These are phyloP conservation scores for Wallacemonas sp. DNA, from an alignment of 208 protist genomes.

Conservation along the genomic window DNA sequence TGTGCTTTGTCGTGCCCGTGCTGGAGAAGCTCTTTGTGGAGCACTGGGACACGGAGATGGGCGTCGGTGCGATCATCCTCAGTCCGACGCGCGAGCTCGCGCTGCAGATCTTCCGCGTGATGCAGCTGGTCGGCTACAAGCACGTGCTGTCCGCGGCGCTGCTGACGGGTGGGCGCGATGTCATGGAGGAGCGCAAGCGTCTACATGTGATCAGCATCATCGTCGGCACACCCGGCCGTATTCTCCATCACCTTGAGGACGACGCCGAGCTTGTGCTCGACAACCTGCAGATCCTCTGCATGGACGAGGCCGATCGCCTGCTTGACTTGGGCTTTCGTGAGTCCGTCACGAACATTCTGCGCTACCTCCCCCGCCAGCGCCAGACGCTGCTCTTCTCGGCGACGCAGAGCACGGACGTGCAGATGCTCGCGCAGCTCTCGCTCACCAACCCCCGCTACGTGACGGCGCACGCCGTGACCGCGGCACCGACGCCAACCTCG, in stretches of 20 bases:
- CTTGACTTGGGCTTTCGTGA: slow-evolving; percentile 98
- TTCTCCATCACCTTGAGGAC: slow-evolving; percentile 99
- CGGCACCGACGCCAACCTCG: slow-evolving; percentile 81
- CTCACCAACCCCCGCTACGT: slow-evolving; percentile 96
- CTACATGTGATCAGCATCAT: slow-evolving; percentile 97
- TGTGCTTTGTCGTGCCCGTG: slow-evolving; percentile 98
- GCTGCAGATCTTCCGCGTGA: slow-evolving; percentile 99
- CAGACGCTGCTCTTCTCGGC: slow-evolving; percentile 99
- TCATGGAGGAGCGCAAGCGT: slow-evolving; percentile 92
- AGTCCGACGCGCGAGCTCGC: slow-evolving; percentile 98
- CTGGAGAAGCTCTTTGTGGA: slow-evolving; percentile 93
- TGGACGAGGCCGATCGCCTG: slow-evolving; percentile 99
- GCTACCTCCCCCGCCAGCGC: slow-evolving; percentile 81
- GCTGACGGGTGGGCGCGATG: slow-evolving; percentile 98
- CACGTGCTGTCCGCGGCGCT: slow-evolving; percentile 96
- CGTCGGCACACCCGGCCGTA: slow-evolving; percentile 97
- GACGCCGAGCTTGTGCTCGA: slow-evolving; percentile 88
- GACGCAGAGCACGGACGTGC: slow-evolving; percentile 97
- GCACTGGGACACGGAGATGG: slow-evolving; percentile 91
- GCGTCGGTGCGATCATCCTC: slow-evolving; percentile 97
- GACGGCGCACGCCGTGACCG: slow-evolving; percentile 88
- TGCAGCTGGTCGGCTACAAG: slow-evolving; percentile 92
- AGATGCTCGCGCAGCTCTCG: slow-evolving; percentile 92
- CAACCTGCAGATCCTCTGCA: slow-evolving; percentile 96
- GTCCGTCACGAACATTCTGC: slow-evolving; percentile 94